Percentiles rank a stretch among this genome's conserved stretches.
Conservation (phyloP, 2,329 filamentous ascomycete genomes). For the Neopestalotiopsis sp. region DNA sequence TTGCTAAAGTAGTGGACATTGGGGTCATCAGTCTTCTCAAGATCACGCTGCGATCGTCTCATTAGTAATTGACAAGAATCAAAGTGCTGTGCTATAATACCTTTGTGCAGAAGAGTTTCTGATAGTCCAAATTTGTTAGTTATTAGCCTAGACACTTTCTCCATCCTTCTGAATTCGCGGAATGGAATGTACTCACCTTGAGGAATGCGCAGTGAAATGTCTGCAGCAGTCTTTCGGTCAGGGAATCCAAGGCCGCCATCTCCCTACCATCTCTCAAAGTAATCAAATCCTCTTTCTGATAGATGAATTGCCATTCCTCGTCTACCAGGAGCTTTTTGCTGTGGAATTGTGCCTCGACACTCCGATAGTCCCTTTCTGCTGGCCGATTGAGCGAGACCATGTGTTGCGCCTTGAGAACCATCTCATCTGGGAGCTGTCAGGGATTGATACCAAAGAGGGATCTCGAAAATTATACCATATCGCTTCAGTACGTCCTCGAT, state of each 20-base stretch:
- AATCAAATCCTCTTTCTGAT: slow-evolving; percentile 18
- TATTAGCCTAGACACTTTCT: not conserved
- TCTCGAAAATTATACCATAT: not conserved
- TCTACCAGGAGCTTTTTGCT: slow-evolving; percentile 8
- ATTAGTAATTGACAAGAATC: too few species aligned
- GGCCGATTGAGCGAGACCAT: not conserved
- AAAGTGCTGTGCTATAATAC: too few species aligned
- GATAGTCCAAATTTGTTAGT: not conserved
- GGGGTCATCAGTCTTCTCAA: slow-evolving; percentile 17
- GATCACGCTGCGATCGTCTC: not conserved
- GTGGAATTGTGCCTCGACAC: not conserved
- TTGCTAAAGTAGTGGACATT: slow-evolving; percentile 13
- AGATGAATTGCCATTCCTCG: slow-evolving; percentile 5
- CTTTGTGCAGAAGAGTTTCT: slow-evolving; percentile 7
- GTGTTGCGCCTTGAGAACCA: not conserved
- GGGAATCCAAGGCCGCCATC: slow-evolving; percentile 14
- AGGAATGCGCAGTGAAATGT: slow-evolving; percentile 7
- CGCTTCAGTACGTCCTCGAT: not conserved
- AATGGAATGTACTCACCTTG: not conserved
- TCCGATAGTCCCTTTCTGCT: slow-evolving; percentile 4
- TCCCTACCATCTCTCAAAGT: slow-evolving; percentile 14
- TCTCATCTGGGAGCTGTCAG: not conserved
- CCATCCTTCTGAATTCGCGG: not conserved
- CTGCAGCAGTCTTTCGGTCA: slow-evolving; percentile 11
- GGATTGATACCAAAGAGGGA: not conserved